Base-by-base conservation (phyloP, 2,329 filamentous ascomycete species). In the Venturia effusa region DNA sequence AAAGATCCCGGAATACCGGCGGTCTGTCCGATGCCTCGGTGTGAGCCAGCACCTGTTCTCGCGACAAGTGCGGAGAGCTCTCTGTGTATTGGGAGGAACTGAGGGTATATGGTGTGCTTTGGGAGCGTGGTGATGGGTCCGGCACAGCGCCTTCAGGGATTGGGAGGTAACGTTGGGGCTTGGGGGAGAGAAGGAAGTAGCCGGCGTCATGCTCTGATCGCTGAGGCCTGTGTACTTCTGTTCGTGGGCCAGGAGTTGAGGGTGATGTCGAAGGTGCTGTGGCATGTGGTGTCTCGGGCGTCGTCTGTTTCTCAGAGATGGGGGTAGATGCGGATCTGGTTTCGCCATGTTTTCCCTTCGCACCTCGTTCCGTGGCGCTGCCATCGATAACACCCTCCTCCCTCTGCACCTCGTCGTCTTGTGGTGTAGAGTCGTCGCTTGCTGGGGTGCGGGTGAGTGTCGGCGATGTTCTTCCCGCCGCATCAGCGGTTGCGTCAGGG, bases 1-100 rank as follows among this genome's bases (percentile, higher is more conserved):
- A 78, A 51, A 74, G 64, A 64, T 78, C 76, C 67, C 76, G 72
- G 64, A 76, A 74, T 55, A 75, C 73, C 48, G 67, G 64, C 54
- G 76, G 78, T 64, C 76, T 76, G 63, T 72, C 71, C 40, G 64
- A 40, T 34, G 69, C 67, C 22, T 68, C 65, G 27, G 22, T 34
- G 8, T 27, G 48, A 19, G 43, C 41, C 30, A 57, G 43, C 19
- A 39, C 61, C 24, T 63, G 41, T 48, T 63, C 61, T 39, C 40
- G 41, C 10, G 43, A 51, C 24, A 63, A n/a, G 3, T 24, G 22
- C 24, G 34, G 34, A 22, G 34, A 27, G 17, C 11, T 39, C n/a
- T 39, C 57, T 11, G 32, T 40, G 39, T 15, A 41, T 22, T 60
- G 22, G 11, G 57, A 24, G 11, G n/a, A 19, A 8, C 15, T 43